Base-by-base conservation (phyloP, 1,139 yeast genomes). In the Candida sp. region DNA sequence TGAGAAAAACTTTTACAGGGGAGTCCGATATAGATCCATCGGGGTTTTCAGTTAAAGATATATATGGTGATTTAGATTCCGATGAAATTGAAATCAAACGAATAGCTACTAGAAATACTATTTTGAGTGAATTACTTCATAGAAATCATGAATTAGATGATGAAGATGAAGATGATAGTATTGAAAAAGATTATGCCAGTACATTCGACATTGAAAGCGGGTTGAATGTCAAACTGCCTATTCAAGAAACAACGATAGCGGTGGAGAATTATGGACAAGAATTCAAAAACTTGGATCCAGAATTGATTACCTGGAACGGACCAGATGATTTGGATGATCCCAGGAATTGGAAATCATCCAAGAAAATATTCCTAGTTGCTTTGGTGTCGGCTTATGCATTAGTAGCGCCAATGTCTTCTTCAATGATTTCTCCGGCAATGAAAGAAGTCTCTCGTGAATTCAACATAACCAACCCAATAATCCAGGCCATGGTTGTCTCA, bases 351-450 rank as follows among this genome's bases (percentile, higher is more conserved):
- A 42, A 60, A 1, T 7, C 51, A 2, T 38, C 50, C 6, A 60
- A 55, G 15, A 73, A 73, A 48, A 50, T 58, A 6, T 54, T 48
- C 35, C 50, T 70, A 38, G 52, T 69, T 15, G 66, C 56, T 4
- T 58, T 70, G 49, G 77, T 71, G 1, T 70, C 76, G 0, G 45
- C 70, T 19, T 73, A 71, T 49, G 70, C 77, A 1, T 59, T 73
- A 42, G 71, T 72, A 15, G 70, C 77, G 6, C 77, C 77, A 5
- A 70, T 73, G 72, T 67, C 75, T 3, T 71, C 77, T 12, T 68
- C 75, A 6, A 73, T 73, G 57, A 60, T 69, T 22, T 69, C 76
- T 4, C 77, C 78, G 0, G 77, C 77, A 0, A 61, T 70, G 55
- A 42, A 63, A 7, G 65, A 66, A 25, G 64, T 73, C 11, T 52